These are phyloP conservation scores for Crassisporium funariophilum DNA, from an alignment of 768 basidiomycete genomes.

Conservation along the genomic window DNA sequence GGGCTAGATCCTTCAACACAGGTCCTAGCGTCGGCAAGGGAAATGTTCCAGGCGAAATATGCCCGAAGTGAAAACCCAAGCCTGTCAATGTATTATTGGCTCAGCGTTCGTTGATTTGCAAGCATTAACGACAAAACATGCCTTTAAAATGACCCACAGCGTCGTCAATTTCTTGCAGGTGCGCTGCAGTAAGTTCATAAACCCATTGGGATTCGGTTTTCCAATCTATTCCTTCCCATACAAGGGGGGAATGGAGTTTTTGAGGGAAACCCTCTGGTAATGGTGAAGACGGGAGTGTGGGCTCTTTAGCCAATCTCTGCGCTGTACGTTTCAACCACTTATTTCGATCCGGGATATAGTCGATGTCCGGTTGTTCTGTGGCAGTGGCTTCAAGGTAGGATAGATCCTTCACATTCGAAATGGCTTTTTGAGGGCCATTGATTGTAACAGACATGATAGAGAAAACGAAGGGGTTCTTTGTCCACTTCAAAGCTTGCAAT, in stretches of 20 bases:
- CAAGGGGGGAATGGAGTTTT: conserved; percentile 38
- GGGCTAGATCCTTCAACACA: conserved; percentile 34
- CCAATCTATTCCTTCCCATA: conserved; percentile 47
- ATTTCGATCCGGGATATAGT: conserved; percentile 40
- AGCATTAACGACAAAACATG: conserved; percentile 7
- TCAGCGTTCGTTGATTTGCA: background rate
- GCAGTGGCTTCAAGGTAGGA: too few relatives aligned
- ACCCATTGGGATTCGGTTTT: conserved; percentile 41
- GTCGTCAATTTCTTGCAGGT: conserved; percentile 39
- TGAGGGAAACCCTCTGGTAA: conserved; percentile 40
- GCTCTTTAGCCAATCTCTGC: conserved; percentile 36
- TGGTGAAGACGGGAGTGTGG: conserved; percentile 27
- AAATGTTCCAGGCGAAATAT: conserved; percentile 37
- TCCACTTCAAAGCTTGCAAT: too few relatives aligned
- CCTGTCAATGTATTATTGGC: too few relatives aligned
- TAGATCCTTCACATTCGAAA: too few relatives aligned
- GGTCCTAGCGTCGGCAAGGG: conserved; percentile 44
- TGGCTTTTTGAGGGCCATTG: too few relatives aligned
- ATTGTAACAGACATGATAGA: too few relatives aligned
- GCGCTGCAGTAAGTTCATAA: conserved; percentile 30
- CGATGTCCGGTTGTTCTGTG: conserved; percentile 38
- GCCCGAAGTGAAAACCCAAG: conserved; percentile 29
- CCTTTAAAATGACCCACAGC: conserved; percentile 37
- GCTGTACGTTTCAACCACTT: conserved; percentile 42
- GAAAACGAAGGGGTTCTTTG: too few relatives aligned